A percentile compares a stretch with the other conserved stretches of the same genome.
These are phyloP conservation scores for Aspergillus pseudoglaucus DNA, from an alignment of 2,329 filamentous ascomycete genomes.

Conservation along the genomic window DNA sequence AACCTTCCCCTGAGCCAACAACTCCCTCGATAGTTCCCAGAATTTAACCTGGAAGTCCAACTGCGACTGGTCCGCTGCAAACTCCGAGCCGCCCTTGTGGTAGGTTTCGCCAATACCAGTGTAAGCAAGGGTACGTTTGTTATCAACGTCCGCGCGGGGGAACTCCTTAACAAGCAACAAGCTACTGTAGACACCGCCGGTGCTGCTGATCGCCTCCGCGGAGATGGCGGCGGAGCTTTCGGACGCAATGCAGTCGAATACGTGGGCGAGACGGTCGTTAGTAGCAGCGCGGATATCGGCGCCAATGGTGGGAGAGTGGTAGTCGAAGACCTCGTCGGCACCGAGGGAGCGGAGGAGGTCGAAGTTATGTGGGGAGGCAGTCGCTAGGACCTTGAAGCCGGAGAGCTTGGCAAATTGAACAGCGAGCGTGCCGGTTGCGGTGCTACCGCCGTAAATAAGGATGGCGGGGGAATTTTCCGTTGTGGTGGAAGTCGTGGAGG, in stretches of 20 bases:
- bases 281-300: conserved; percentile 21
- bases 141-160: conserved; percentile 19
- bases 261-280: conserved; percentile 22
- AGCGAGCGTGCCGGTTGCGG: conserved; percentile 24
- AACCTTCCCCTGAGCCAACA: conserved; percentile 37
- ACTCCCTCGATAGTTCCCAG: conserved; percentile 28
- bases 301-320: conserved; percentile 14
- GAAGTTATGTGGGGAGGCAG: conserved; percentile 23
- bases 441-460: conserved; percentile 31
- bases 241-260: conserved; percentile 25
- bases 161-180: conserved; percentile 12
- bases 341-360: conserved; percentile 20
- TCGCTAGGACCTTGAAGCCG: conserved; percentile 19
- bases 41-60: conserved; percentile 38
- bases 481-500: conserved; percentile 12
- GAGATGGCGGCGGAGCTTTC: conserved; percentile 18
- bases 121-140: conserved; percentile 19
- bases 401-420: conserved; percentile 32
- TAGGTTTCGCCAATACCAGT: conserved; percentile 22
- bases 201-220: conserved; percentile 18
- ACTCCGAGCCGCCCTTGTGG: conserved; percentile 16
- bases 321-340: conserved; percentile 25
- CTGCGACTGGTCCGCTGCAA: conserved; percentile 28
- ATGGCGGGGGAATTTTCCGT: conserved; percentile 10
- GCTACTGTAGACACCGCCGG: conserved; percentile 15